phyloP scores from a whole-genome alignment of 495 filamentous ascomycete genomes.

The Lineolata rhizophorae region DNA sequence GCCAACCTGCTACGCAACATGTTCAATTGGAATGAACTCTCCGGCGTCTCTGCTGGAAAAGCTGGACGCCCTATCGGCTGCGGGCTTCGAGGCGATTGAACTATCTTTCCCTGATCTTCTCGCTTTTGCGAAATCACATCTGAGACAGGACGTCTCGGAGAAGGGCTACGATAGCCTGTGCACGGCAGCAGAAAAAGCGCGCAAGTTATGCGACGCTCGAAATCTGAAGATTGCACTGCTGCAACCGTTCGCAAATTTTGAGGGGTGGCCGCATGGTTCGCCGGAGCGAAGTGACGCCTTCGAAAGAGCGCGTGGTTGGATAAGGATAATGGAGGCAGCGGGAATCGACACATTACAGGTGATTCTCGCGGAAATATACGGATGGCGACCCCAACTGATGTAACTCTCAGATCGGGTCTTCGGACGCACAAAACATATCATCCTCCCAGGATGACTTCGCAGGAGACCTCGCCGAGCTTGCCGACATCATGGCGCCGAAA shows the following conservation, averaged over 20 bases:
- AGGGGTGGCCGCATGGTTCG: conserved; percentile 45
- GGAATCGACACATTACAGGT: conserved; percentile 60
- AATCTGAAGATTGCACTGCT: conserved; percentile 45
- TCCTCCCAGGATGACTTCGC: no score
- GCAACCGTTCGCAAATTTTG: conserved; percentile 63
- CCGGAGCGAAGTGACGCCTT: conserved; percentile 42
- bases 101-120: conserved; percentile 59
- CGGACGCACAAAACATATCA: no score
- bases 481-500: conserved; percentile 34
- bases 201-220: conserved; percentile 27
- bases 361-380: no score
- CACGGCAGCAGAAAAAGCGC: conserved; percentile 27
- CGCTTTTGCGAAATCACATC: conserved; percentile 29
- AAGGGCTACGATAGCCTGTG: conserved; percentile 35
- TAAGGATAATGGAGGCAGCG: conserved; percentile 45
- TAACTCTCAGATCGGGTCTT: no score
- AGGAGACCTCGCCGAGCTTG: conserved; percentile 22
- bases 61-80: conserved; percentile 39
- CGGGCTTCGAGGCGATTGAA: conserved; percentile 51
- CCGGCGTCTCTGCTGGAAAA: conserved; percentile 37
- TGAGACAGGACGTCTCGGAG: conserved; percentile 25
- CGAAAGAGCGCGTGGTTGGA: conserved; percentile 41
- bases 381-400: no score
- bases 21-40: conserved; percentile 33
- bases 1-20: conserved; percentile 40